Conservation (phyloP, 2,329 filamentous ascomycete species). For the Blastomyces emzantsi region DNA sequence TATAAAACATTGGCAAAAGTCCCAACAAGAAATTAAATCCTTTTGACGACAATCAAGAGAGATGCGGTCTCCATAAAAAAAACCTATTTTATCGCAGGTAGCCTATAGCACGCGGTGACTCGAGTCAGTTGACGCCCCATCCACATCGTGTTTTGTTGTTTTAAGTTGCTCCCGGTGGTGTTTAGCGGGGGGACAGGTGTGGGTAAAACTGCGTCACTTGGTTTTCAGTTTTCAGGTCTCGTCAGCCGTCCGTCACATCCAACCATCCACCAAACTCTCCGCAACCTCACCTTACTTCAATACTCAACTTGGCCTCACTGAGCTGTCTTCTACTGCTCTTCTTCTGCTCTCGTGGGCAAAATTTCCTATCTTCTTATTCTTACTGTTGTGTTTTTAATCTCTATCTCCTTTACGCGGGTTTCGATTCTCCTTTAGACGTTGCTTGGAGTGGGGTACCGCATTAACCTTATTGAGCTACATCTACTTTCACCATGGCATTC, state of each 20-base stretch:
- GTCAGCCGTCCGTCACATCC: background rate
- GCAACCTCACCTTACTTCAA: background rate
- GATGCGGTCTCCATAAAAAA: background rate
- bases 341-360: background rate
- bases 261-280: background rate
- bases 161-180: background rate
- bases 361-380: background rate
- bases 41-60: background rate
- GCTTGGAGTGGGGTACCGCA: background rate
- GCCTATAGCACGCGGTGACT: background rate
- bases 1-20: background rate
- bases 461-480: background rate
- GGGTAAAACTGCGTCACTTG: background rate
- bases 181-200: background rate
- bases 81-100: background rate
- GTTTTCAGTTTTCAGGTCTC: background rate
- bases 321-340: background rate
- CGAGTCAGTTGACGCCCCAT: background rate
- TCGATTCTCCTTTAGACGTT: no score
- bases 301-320: background rate
- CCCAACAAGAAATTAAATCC: background rate
- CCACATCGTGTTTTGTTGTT: background rate
- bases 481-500: slow-evolving; percentile 27
- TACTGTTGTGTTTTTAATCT: background rate
- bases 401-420: background rate